A percentile compares a stretch with the other conserved stretches of the same genome.
These are phyloP conservation scores for Coemansia sp. DNA, from an alignment of 192 early-diverging fungal species.

Conservation along the genomic window DNA sequence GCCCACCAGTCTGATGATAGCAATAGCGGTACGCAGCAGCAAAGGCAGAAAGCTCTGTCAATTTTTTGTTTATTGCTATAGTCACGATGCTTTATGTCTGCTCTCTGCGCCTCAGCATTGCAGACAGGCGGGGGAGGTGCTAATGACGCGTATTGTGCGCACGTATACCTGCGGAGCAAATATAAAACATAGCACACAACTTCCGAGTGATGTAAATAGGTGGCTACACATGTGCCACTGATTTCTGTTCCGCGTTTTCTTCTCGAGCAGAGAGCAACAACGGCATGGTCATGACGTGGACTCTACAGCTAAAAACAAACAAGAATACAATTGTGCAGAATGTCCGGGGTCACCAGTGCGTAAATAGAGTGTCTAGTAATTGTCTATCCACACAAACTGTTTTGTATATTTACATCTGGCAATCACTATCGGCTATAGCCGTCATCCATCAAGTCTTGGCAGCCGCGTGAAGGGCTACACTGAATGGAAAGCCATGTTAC, in stretches of 20 bases:
- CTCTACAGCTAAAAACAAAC: neutral
- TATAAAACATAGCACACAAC: neutral
- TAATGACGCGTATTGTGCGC: slow-evolving; percentile 1
- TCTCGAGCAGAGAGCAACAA: slow-evolving; percentile 3
- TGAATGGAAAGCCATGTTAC: slow-evolving; percentile 8
- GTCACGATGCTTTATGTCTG: slow-evolving; percentile 8
- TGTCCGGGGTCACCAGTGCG: slow-evolving; percentile 8
- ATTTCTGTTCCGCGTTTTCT: slow-evolving; percentile 10
- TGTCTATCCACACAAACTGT: slow-evolving; percentile 4
- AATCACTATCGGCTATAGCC: slow-evolving; percentile 2
- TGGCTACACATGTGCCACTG: neutral
- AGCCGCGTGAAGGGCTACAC: neutral
- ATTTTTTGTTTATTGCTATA: slow-evolving; percentile 7
- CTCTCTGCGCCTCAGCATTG: slow-evolving; percentile 2
- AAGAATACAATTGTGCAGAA: slow-evolving; percentile 7
- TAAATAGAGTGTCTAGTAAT: slow-evolving; percentile 7
- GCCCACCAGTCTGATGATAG: slow-evolving; percentile 9
- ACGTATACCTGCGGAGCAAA: neutral
- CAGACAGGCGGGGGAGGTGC: neutral
- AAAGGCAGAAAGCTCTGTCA: neutral
- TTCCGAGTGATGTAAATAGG: slow-evolving; percentile 3
- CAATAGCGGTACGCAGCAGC: slow-evolving; percentile 7
- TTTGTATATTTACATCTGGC: neutral
- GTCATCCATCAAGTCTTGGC: slow-evolving; percentile 2
- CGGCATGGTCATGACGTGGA: slow-evolving; percentile 3